These are phyloP conservation scores for Apostasia ramifera DNA, from an alignment of 106 monocot genomes.

Conservation along the genomic window DNA sequence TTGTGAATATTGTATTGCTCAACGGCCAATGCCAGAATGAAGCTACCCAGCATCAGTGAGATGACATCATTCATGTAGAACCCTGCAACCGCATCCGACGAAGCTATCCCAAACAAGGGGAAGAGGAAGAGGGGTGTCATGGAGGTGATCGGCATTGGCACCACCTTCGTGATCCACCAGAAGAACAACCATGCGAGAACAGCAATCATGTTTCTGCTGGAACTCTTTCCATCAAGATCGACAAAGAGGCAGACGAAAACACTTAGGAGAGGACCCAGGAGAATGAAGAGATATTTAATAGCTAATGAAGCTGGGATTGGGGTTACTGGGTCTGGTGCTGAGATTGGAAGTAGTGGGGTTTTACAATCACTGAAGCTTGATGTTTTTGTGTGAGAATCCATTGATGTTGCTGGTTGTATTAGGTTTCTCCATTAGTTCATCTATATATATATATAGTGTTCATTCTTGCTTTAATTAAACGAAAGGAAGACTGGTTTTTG, in stretches of 20 bases:
- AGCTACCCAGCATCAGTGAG: background rate
- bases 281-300: background rate
- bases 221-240: background rate
- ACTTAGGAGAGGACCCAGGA: background rate
- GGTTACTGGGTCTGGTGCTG: background rate
- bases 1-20: constrained; percentile 1
- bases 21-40: background rate
- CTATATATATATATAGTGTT: background rate
- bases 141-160: background rate
- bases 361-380: background rate
- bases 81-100: background rate
- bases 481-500: background rate
- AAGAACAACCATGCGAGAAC: background rate
- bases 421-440: background rate
- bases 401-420: no score
- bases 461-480: background rate
- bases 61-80: background rate
- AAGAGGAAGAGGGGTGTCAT: background rate
- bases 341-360: constrained; percentile 1
- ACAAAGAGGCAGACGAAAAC: background rate
- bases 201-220: background rate
- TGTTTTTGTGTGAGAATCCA: background rate
- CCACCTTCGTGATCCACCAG: background rate
- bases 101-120: background rate
- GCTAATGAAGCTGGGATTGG: background rate